Conservation (phyloP, 148 eudicot genomes). For the Heliosperma pusillum region DNA sequence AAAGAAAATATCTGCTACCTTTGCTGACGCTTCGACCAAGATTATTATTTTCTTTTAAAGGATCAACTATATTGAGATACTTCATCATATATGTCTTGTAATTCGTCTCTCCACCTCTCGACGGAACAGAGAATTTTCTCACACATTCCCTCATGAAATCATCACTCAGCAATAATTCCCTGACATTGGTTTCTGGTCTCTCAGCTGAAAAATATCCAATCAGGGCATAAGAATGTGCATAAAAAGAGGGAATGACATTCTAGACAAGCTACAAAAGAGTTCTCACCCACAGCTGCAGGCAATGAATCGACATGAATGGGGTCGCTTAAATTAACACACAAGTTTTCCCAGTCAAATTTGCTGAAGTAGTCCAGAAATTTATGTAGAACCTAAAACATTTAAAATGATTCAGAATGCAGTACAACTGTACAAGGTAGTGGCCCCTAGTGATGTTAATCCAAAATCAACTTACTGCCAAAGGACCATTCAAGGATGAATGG, state of each 20-base stretch:
- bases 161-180: conserved; percentile 47
- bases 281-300: conserved; percentile 73
- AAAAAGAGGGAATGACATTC: not conserved
- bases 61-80: conserved; percentile 91
- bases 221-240: conserved; percentile 6
- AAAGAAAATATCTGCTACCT: conserved; percentile 46
- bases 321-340: conserved; percentile 68
- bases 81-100: conserved; percentile 45
- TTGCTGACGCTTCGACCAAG: conserved; percentile 94
- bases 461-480: conserved; percentile 77
- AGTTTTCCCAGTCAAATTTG: conserved; percentile 89
- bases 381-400: conserved; percentile 65
- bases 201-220: conserved; percentile 43
- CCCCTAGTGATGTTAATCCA: conserved; percentile 15
- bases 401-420: conserved; percentile 24
- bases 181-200: conserved; percentile 54
- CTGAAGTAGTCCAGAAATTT: conserved; percentile 91
- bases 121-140: conserved; percentile 60
- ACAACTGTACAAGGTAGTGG: conserved; percentile 12
- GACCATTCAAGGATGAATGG: conserved; percentile 71
- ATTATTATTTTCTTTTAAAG: conserved; percentile 79
- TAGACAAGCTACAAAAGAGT: not conserved
- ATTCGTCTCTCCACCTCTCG: conserved; percentile 45
- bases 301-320: conserved; percentile 64
- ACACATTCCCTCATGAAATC: conserved; percentile 63